Conservation (phyloP, 2,329 filamentous ascomycete species). For the Fusarium buharicum region DNA sequence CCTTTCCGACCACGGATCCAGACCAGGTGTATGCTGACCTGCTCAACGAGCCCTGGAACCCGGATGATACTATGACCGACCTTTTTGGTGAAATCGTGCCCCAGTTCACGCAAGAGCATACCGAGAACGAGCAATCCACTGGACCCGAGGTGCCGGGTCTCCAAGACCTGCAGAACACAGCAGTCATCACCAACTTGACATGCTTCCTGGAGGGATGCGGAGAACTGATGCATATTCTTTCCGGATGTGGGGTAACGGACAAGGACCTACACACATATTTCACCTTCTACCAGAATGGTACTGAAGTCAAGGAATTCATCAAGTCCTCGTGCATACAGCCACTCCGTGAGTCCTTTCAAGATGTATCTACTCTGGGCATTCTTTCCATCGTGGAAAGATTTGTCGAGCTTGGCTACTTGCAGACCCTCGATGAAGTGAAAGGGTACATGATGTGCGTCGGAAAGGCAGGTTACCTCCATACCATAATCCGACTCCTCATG, state of each 20-base stretch:
- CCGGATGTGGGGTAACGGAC: not conserved
- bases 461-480: not conserved
- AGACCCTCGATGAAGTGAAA: not conserved
- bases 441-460: not conserved
- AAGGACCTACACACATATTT: not conserved
- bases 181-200: not conserved
- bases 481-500: too few species aligned
- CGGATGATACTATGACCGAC: too few species aligned
- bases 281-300: not conserved
- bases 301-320: not conserved
- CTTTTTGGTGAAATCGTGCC: too few species aligned
- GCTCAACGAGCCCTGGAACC: too few species aligned
- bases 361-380: not conserved
- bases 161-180: not conserved
- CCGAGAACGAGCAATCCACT: not conserved
- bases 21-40: too few species aligned
- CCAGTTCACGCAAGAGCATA: too few species aligned
- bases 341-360: accelerated
- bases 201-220: not conserved
- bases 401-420: not conserved
- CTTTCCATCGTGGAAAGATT: not conserved
- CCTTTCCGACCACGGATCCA: too few species aligned
- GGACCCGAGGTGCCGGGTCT: accelerated
- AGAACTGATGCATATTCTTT: not conserved
- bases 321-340: not conserved